These are phyloP conservation scores for Suillus bovinus DNA, from an alignment of 768 basidiomycete genomes.

Conservation along the genomic window DNA sequence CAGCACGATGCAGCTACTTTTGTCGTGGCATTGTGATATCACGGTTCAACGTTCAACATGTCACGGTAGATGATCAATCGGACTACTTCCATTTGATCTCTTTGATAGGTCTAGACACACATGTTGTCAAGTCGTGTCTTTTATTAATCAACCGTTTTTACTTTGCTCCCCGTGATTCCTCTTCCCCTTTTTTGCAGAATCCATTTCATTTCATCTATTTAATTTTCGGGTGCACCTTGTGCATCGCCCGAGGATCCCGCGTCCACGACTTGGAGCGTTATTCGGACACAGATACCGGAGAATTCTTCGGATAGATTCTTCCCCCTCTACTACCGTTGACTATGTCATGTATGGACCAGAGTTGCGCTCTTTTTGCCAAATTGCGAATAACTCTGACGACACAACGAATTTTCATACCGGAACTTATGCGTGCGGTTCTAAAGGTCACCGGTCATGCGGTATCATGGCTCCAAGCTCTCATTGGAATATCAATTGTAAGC, in stretches of 20 bases:
- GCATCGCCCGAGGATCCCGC: slow-evolving; percentile 2
- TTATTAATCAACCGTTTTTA: neutral
- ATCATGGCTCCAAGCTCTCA: neutral
- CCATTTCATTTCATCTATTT: neutral
- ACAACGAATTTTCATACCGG: neutral
- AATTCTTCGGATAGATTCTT: neutral
- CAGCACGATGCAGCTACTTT: neutral
- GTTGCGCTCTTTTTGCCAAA: slow-evolving; percentile 2
- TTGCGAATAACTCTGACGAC: neutral
- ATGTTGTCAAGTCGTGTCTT: neutral
- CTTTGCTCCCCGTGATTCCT: neutral
- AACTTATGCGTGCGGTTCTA: slow-evolving; percentile 3
- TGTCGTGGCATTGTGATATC: neutral
- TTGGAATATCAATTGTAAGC: neutral
- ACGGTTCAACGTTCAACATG: neutral
- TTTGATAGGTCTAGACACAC: neutral
- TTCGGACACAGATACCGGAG: neutral
- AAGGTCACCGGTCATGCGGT: neutral
- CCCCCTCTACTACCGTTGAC: neutral
- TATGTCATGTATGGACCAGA: neutral
- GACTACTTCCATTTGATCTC: neutral
- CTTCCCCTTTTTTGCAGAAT: neutral
- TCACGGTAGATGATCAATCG: neutral
- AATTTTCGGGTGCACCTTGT: neutral
- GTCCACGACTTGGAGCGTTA: neutral